A percentile compares a stretch with the other conserved stretches of the same genome.
Evolutionary conservation across 2,329 filamentous ascomycete genomes (phyloP).

Genomic region (Penicillium griseofulvum): DNA sequence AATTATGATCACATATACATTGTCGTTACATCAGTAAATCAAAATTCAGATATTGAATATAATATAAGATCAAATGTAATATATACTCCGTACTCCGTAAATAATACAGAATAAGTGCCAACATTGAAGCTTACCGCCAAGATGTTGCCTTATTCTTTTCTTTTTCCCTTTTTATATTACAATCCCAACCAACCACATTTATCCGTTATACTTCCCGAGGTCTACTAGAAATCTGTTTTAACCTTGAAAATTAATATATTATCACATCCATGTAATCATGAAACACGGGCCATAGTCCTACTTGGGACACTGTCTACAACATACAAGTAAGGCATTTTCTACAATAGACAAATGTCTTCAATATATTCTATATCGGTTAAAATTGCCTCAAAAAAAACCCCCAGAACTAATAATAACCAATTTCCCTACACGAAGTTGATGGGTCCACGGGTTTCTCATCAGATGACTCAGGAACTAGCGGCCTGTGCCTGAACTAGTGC

Average conservation of each 20-base stretch:
- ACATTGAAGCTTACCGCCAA: not conserved
- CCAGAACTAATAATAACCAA: not conserved
- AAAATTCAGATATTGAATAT: too few relatives aligned
- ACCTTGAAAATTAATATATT: not conserved
- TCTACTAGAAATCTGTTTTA: too few relatives aligned
- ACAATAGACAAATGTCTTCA: too few relatives aligned
- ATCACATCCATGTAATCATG: not conserved
- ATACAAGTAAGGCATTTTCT: not conserved
- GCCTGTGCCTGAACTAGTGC: constrained; percentile 3
- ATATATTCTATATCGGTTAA: not conserved
- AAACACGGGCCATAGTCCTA: not conserved
- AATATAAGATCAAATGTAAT: too few relatives aligned
- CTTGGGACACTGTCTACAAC: not conserved
- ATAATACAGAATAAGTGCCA: too few relatives aligned
- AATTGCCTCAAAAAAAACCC: not conserved
- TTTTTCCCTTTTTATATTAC: not conserved
- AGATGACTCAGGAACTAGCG: constrained; percentile 9
- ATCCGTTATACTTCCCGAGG: not conserved
- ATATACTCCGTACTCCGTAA: too few relatives aligned
- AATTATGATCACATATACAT: too few relatives aligned
- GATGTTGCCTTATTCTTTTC: not conserved
- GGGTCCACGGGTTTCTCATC: not conserved
- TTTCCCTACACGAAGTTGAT: not conserved
- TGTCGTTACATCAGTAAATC: too few relatives aligned
- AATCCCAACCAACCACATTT: not conserved